Base-by-base conservation (phyloP, 371 early-diverging fungal genomes). In the Apophysomyces sp. region DNA sequence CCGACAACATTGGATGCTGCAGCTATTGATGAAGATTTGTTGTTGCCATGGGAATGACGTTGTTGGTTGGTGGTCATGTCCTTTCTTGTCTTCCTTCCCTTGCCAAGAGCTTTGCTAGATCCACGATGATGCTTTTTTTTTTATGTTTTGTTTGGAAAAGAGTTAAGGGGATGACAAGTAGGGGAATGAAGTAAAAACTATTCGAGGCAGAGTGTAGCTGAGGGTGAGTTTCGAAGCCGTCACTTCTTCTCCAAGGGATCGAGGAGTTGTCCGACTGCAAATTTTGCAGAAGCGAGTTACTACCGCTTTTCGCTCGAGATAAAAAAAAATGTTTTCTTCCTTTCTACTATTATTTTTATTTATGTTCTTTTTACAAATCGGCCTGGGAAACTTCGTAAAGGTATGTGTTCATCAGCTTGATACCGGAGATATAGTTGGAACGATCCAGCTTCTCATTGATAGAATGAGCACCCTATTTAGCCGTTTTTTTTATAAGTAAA, bases 401-500 rank as follows among this genome's bases (percentile, higher is more conserved):
- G 71, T 97, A 97, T 39, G 92, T 84, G 57, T 93, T 93, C 55
- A 94, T 81, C 41, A 97, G 81, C 83, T 96, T 96, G 84, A 94
- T 97, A 61, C 98, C 97, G 68, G 92, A 81, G 59, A 97, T 87
- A 78, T 93, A 96, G 85, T 97, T 97, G 74, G 81, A 84, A 61
- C 86, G 83, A 77, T 97, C 95, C 67, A 98, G 73, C 78, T 97
- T 97, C 78, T 98, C 98, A 82, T 97, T 96, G 77, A 92, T 96
- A 16, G 95, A 94, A 82, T 98, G 98, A 26, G 98, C 98, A 65
- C 97, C 98, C 74, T 86, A 77, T 4, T 40, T 29, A 36, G 34
- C 6, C 12, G 11, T 44, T 13, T 30, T 29, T 40, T 26, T 37
- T 6, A 15, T n/a, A 51, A 27, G 4, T 24, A 4, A 60, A 13